Conservation (phyloP, 2,329 filamentous ascomycete species). For the Ophiostoma sp. region DNA sequence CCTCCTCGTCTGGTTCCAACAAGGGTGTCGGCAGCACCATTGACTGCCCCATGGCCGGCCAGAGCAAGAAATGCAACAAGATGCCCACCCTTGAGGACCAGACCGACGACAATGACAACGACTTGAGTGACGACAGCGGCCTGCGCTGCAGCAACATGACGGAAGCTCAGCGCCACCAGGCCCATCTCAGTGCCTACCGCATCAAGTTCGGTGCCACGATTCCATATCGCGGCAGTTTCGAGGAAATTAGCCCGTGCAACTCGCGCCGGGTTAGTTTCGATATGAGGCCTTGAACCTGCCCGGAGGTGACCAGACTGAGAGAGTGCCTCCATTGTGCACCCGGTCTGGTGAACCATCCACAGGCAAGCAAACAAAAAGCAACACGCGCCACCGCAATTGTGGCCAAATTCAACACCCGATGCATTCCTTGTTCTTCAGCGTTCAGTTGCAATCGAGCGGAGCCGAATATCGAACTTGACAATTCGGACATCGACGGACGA, state of each 20-base stretch:
- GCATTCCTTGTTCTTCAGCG: not conserved
- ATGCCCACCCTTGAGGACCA: conserved; percentile 6
- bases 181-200: conserved; percentile 48
- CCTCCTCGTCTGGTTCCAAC: not conserved
- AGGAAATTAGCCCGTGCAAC: conserved; percentile 48
- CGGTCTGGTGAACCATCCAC: not conserved
- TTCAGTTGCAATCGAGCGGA: not conserved
- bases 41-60: conserved; percentile 8
- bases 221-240: conserved; percentile 28
- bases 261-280: conserved; percentile 35
- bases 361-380: not conserved
- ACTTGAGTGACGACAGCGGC: not conserved
- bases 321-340: not conserved
- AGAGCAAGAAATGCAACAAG: conserved; percentile 19
- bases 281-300: conserved; percentile 1
- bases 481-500: not conserved
- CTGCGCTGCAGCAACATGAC: conserved; percentile 18
- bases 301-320: not conserved
- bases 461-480: not conserved
- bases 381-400: not conserved
- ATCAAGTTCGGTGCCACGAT: conserved; percentile 46
- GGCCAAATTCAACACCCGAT: not conserved
- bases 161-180: conserved; percentile 45
- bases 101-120: conserved; percentile 25
- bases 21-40: conserved; percentile 1